Base-by-base conservation (phyloP, 306 rosid genomes). In the Rubus parviflorus region DNA sequence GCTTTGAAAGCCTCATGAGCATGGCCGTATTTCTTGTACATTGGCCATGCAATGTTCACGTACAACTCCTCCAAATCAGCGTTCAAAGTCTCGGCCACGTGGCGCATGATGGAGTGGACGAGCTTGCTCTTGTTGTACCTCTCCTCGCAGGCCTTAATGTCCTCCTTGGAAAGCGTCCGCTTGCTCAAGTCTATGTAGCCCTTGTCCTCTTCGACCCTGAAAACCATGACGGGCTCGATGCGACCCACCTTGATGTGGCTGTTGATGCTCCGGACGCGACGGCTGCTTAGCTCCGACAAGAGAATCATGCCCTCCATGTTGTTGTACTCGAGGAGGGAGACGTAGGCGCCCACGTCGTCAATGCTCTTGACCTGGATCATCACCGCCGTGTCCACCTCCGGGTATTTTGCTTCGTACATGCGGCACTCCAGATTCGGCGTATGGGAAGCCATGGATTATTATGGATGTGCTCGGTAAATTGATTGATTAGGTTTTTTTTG, bases 201-300 rank as follows among this genome's bases (percentile, higher is more conserved):
- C 80, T 92, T 94, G 51, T 89, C 92, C 85, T 90, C 90, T 63
- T 94, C 97, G 6, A 92, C 98, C 82, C 94, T 86, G 30, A 92
- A 94, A n/a, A 94, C 97, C 98, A 94, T 90, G 8, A 92, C 97
- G n/a, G 97, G 97, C 77, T 94, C 98, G 77, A 86, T 92, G 49
- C 98, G 92, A 5, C 97, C 98, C 0, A 94, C 97, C 75, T 86
- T 94, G 88, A 94, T 85, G 41, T 90, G 84, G 22, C 93, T 89
- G 81, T 94, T 90, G 0, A 94, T 93, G 22, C 97, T 91, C 0
- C 97, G 95, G 86, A 94, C 89, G 22, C 98, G 93, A n/a, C 98
- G 97, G 58, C 93, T 96, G 1, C 97, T 92, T 66, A 94, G 98
- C 86, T 94, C 98, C 0, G 97, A 89, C 87, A 92, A 88, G 67